phyloP scores from a whole-genome alignment of 2,329 filamentous ascomycete genomes.

The Trichoderma harzianum region DNA sequence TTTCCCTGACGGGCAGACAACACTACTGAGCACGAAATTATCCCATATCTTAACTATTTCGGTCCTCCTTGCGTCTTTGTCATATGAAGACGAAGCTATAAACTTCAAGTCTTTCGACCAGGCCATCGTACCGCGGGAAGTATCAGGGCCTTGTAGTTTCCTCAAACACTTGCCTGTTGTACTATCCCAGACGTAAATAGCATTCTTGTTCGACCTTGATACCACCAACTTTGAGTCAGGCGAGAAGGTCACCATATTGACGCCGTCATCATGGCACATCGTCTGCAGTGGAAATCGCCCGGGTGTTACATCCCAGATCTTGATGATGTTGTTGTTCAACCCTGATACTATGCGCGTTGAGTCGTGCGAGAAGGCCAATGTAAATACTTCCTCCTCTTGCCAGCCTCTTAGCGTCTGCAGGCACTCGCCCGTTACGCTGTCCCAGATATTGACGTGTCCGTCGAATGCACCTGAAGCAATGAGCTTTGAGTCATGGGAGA shows the following conservation, averaged over 20 bases:
- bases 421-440: not conserved
- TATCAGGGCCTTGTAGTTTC: not conserved
- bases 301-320: not conserved
- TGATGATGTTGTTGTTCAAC: not conserved
- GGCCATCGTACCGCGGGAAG: not conserved
- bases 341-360: not conserved
- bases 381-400: not conserved
- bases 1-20: not conserved
- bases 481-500: not conserved
- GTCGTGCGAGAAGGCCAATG: not conserved
- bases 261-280: accelerated
- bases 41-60: not conserved
- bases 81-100: not conserved
- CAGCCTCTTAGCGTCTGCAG: not conserved
- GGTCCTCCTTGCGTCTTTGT: not conserved
- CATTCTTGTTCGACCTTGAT: not conserved
- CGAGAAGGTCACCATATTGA: not conserved
- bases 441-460: not conserved
- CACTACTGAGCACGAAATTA: not conserved
- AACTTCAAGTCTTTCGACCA: not conserved
- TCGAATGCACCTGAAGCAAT: not conserved
- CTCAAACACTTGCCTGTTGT: not conserved
- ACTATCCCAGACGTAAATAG: not conserved
- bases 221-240: not conserved
- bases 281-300: not conserved